Evolutionary conservation across 2,329 filamentous ascomycete species (phyloP).

Genomic region (Phyllosticta citriasiana): DNA sequence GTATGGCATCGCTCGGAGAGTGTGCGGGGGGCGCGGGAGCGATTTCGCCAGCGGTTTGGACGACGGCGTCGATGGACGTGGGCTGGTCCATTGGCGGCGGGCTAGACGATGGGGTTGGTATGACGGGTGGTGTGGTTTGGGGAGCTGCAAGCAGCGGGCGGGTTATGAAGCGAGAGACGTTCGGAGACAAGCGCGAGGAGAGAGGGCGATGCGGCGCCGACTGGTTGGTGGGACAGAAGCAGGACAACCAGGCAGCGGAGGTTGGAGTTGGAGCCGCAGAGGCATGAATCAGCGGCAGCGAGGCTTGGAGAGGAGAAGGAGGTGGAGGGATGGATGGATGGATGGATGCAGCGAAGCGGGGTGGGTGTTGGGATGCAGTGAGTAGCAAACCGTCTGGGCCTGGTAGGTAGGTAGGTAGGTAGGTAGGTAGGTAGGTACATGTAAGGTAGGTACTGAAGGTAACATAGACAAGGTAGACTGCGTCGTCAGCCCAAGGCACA

Average conservation of each 20-base stretch:
- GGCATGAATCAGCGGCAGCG: not conserved
- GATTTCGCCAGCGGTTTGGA: not conserved
- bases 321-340: not conserved
- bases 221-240: not conserved
- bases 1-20: slow-evolving; percentile 2
- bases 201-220: too few relatives aligned
- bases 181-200: not conserved
- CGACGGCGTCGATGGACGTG: slow-evolving; percentile 10
- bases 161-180: not conserved
- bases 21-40: not conserved
- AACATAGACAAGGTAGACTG: not conserved
- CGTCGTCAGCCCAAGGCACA: not conserved
- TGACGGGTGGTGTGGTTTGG: not conserved
- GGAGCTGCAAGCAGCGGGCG: not conserved
- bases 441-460: too few relatives aligned
- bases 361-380: too few relatives aligned
- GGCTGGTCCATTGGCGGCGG: not conserved
- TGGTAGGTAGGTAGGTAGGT: too few relatives aligned
- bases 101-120: not conserved
- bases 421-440: too few relatives aligned
- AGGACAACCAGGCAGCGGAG: not conserved
- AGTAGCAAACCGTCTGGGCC: too few relatives aligned
- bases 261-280: not conserved
- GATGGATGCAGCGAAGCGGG: not conserved
- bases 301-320: not conserved